Evolutionary conservation across 192 early-diverging fungal species (phyloP), one percentile per base, ranked within the genome.

Genomic region (Dissophora globulifera): DNA sequence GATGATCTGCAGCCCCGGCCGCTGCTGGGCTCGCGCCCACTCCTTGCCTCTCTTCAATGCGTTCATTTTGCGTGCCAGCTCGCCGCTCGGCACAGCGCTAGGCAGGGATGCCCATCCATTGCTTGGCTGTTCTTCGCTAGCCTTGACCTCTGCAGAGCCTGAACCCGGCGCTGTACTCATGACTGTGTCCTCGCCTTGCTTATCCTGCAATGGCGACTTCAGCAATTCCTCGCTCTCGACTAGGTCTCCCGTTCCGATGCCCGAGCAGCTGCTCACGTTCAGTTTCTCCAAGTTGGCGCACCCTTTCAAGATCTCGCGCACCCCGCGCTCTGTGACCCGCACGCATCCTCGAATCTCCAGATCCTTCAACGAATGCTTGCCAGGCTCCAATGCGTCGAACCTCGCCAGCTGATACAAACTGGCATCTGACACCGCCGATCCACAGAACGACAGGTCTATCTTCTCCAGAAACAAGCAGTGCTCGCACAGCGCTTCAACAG

Each of bases 371-470:
- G 51, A 35, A 12, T 69, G 55, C 10, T 43, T 32, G 11, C 82
- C 67, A 23, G 67, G 67, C 30, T 60, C 62, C n/a, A 58, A 35
- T 3, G 62, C 62, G 53, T 71, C 69, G n/a, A 62, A 57, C 25
- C 72, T 48, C 6, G 84, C 80, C 10, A 93, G 41, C 2, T 50
- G 55, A 17, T 71, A 58, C 16, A 91, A 58, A 22, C 68, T 81
- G 2, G 81, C 62, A 78, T 93, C 92, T 3, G 90, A 92, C 2
- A 93, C 86, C 4, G 91, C 91, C 9, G 79, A 78, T 4, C 92
- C 92, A 67, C 92, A 93, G 54, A 88, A 94, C 9, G 83, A 85
- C 1, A 87, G 48, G 61, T 94, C 93, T 51, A 93, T 62, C 23
- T 84, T 69, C 12, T 80, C 66, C 2, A 93, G 61, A 8, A 74